A percentile compares a stretch with the other conserved stretches of the same genome.
Conservation (phyloP, 176 grass and related monocot genomes). For the Aegilops tauschii region DNA sequence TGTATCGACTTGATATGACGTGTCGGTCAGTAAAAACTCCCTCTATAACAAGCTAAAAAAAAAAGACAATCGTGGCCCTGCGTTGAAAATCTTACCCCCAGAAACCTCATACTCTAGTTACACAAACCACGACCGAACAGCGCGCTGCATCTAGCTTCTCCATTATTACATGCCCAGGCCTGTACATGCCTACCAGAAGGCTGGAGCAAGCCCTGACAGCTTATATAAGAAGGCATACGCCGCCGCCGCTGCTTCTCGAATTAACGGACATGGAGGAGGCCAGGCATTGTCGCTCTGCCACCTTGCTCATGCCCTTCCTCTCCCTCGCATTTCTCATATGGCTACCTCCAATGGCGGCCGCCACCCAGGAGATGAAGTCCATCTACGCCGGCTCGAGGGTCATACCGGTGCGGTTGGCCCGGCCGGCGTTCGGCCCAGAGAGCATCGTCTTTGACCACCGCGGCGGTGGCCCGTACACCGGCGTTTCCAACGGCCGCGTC, state of each 20-base stretch:
- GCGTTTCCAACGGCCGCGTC: slow-evolving; percentile 78
- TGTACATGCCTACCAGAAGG: not conserved
- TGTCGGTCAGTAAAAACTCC: too few relatives aligned
- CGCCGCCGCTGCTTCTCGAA: not conserved
- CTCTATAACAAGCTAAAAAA: too few relatives aligned
- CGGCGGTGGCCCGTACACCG: slow-evolving; percentile 73
- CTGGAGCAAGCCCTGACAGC: not conserved
- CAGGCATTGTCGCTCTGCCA: slow-evolving; percentile 15
- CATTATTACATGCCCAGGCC: not conserved
- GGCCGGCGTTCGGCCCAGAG: slow-evolving; percentile 67
- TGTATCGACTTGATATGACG: too few relatives aligned
- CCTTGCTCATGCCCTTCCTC: not conserved
- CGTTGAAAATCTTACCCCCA: too few relatives aligned
- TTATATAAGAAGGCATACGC: not conserved
- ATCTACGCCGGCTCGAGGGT: slow-evolving; percentile 38
- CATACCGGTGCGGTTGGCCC: slow-evolving; percentile 34
- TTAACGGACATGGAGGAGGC: slow-evolving; percentile 25
- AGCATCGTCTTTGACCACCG: slow-evolving; percentile 82
- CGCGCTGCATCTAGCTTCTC: not conserved
- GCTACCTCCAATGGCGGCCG: slow-evolving; percentile 1
- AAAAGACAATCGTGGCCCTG: too few relatives aligned
- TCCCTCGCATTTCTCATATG: slow-evolving; percentile 10
- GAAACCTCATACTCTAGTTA: too few relatives aligned
- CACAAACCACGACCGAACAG: not conserved
- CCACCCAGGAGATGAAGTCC: slow-evolving; percentile 37